Evolutionary conservation across 805 yeast genomes (phyloP).

Genomic region (Starmerella gropengiesseri): DNA sequence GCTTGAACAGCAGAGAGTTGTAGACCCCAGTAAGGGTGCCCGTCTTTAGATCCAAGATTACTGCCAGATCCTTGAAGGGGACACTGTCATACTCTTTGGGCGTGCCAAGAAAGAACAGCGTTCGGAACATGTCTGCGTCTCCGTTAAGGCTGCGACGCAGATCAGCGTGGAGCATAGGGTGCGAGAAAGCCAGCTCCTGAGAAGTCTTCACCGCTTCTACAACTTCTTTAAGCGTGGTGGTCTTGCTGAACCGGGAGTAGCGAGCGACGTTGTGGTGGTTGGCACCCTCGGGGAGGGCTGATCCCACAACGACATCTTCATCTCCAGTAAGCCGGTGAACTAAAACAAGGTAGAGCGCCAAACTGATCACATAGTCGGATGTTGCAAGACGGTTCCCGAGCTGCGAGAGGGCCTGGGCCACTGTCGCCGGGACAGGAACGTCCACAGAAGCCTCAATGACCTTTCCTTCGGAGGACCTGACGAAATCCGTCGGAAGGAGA

Average conservation of each 20-base stretch:
- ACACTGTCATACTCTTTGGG: slow-evolving; percentile 24
- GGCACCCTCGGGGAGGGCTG: slow-evolving; percentile 35
- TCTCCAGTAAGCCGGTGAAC: slow-evolving; percentile 81
- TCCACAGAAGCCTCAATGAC: slow-evolving; percentile 50
- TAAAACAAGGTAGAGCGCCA: slow-evolving; percentile 59
- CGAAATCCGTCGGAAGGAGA: slow-evolving; percentile 77
- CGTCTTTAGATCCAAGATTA: slow-evolving; percentile 50
- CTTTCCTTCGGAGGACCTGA: slow-evolving; percentile 60
- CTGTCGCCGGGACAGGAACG: slow-evolving; percentile 26
- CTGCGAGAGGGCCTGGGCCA: slow-evolving; percentile 18
- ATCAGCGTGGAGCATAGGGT: slow-evolving; percentile 43
- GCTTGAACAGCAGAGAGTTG: slow-evolving; percentile 64
- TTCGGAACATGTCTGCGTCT: slow-evolving; percentile 15
- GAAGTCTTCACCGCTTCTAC: slow-evolving; percentile 37
- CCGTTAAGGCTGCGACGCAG: slow-evolving; percentile 40
- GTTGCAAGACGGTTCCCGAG: slow-evolving; percentile 22
- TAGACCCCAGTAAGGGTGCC: slow-evolving; percentile 38
- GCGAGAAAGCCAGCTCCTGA: slow-evolving; percentile 25
- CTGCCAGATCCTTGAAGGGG: slow-evolving; percentile 15
- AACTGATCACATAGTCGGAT: slow-evolving; percentile 40
- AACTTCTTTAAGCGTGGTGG: slow-evolving; percentile 40
- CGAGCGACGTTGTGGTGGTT: slow-evolving; percentile 40
- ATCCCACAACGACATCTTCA: slow-evolving; percentile 84
- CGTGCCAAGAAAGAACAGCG: slow-evolving; percentile 11
- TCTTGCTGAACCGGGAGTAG: slow-evolving; percentile 36